These are phyloP conservation scores for Hymenoscyphus fructigenus DNA, from an alignment of 2,329 filamentous ascomycete genomes.

Conservation along the genomic window DNA sequence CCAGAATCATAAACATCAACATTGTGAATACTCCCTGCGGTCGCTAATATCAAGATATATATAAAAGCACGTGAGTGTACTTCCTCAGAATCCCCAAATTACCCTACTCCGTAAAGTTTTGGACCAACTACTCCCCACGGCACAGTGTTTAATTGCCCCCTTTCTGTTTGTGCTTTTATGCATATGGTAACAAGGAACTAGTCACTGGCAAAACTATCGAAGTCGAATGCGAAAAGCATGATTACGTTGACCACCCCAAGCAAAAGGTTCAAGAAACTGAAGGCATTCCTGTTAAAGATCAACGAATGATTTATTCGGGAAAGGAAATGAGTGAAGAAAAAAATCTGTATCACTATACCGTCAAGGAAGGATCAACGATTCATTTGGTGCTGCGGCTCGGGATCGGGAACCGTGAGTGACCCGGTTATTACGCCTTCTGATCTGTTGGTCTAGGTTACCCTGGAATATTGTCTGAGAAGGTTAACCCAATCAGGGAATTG, in stretches of 20 bases:
- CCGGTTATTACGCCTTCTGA: background rate
- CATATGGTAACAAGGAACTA: background rate
- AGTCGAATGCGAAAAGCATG: background rate
- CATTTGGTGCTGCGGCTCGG: background rate
- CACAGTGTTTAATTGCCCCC: too few relatives aligned
- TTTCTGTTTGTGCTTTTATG: too few relatives aligned
- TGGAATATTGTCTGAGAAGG: background rate
- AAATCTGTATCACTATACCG: background rate
- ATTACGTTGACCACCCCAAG: background rate
- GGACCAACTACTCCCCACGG: too few relatives aligned
- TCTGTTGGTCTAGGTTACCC: background rate
- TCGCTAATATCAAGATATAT: slow-evolving; percentile 6
- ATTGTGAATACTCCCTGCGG: too few relatives aligned
- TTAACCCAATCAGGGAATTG: too few relatives aligned
- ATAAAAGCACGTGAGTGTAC: background rate
- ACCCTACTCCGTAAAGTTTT: too few relatives aligned
- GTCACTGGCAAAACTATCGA: background rate
- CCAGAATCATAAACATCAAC: too few relatives aligned
- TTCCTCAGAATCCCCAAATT: background rate
- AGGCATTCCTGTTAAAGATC: background rate
- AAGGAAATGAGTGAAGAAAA: background rate
- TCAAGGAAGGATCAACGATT: background rate
- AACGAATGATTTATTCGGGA: background rate
- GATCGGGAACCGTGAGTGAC: background rate
- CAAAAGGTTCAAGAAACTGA: background rate